Percentiles rank a stretch among this genome's conserved stretches.
Evolutionary conservation across 257 asterid species (phyloP).

Genomic region (Linderniella brevidens): DNA sequence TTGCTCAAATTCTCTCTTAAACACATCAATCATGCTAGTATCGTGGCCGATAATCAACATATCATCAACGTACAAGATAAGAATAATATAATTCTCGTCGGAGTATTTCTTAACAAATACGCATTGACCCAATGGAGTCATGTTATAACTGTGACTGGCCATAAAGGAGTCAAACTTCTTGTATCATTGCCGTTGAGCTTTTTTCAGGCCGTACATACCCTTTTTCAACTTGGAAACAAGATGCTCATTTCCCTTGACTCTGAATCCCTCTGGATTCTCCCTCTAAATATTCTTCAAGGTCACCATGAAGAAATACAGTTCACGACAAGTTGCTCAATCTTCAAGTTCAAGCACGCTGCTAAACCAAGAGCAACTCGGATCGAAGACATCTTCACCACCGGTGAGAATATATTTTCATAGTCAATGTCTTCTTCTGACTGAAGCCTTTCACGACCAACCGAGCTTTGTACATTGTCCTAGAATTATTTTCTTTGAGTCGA

Average conservation of each 20-base stretch:
- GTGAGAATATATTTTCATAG: no score
- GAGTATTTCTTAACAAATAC: neutral
- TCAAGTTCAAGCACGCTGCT: no score
- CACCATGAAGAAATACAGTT: no score
- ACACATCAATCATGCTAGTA: neutral
- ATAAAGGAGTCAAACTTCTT: neutral
- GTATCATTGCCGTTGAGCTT: neutral
- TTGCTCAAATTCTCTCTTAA: neutral
- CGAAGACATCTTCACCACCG: no score
- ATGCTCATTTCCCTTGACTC: neutral
- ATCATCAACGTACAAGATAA: neutral
- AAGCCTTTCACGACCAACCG: conserved; percentile 1
- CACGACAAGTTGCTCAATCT: no score
- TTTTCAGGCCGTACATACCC: neutral
- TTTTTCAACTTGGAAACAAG: neutral
- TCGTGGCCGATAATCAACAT: neutral
- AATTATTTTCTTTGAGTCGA: neutral
- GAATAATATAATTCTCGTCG: neutral
- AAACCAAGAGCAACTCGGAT: no score
- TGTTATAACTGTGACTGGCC: neutral
- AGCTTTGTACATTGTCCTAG: neutral
- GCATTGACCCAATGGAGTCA: neutral
- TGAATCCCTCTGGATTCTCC: neutral
- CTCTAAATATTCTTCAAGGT: neutral
- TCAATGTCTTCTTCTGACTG: neutral